These are phyloP conservation scores for Bolboschoenus planiculmis DNA, from an alignment of 176 grass and related monocot genomes.

Conservation along the genomic window DNA sequence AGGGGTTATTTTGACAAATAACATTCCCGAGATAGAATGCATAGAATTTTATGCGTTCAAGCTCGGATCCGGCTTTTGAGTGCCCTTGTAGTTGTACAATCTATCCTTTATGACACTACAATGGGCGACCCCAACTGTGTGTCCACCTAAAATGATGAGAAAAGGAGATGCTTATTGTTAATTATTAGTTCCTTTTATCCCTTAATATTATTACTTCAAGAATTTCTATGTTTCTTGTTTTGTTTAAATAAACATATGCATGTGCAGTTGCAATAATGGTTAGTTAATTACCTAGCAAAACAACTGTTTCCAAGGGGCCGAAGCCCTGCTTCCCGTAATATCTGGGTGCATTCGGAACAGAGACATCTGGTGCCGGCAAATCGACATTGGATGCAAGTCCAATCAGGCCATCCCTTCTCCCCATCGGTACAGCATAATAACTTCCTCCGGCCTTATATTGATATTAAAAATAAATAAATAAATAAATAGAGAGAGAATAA, in stretches of 20 bases:
- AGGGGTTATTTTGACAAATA: neutral
- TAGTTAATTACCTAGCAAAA: constrained; percentile 21
- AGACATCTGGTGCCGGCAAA: constrained; percentile 24
- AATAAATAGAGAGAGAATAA: neutral
- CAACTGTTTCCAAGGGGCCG: too few relatives aligned
- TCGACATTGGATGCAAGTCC: constrained; percentile 4
- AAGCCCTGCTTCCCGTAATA: neutral
- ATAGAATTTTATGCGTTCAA: neutral
- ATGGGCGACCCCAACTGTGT: constrained; percentile 33
- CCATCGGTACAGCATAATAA: constrained; percentile 12
- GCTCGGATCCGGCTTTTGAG: constrained; percentile 15
- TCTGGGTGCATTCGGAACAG: neutral
- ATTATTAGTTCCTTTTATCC: neutral
- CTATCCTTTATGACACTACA: constrained; percentile 26
- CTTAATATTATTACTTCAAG: neutral
- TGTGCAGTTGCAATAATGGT: neutral
- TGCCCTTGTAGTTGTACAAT: constrained; percentile 31
- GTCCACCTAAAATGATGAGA: constrained; percentile 20
- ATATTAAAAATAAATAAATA: too few relatives aligned
- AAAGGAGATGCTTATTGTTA: neutral
- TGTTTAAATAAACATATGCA: neutral
- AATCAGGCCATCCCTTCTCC: too few relatives aligned
- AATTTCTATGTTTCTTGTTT: neutral
- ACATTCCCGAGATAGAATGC: neutral
- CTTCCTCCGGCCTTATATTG: constrained; percentile 30